Evolutionary conservation across 2,329 filamentous ascomycete genomes (phyloP).

Genomic region (Chaetothyriales sp.): DNA sequence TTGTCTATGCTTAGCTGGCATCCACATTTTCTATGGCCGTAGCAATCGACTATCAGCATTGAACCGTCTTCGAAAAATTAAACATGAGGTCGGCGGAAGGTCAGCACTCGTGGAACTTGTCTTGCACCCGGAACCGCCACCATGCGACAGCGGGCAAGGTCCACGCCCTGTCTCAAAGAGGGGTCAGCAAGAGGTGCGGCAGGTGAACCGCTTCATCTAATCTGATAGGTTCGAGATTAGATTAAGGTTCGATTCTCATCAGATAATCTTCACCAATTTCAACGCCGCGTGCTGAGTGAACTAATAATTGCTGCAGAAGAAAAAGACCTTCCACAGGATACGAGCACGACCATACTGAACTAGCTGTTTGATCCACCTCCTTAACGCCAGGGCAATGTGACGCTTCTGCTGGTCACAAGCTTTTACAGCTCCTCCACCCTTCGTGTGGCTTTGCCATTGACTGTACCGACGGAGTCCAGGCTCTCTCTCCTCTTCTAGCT

Average conservation of each 20-base stretch:
- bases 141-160: background rate
- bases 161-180: background rate
- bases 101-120: background rate
- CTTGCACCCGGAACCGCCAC: background rate
- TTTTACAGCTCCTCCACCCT: background rate
- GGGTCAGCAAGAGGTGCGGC: background rate
- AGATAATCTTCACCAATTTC: background rate
- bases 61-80: background rate
- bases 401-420: background rate
- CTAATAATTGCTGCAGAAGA: too few species aligned
- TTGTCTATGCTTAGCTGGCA: background rate
- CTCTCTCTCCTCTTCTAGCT: background rate
- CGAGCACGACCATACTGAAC: too few species aligned
- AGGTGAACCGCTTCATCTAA: background rate
- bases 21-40: background rate
- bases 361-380: too few species aligned
- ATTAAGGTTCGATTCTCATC: background rate
- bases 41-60: background rate
- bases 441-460: background rate
- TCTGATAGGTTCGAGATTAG: background rate
- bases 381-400: too few species aligned
- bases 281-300: background rate
- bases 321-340: too few species aligned
- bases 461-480: background rate
- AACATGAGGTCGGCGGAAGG: background rate